Percentiles rank a stretch among this genome's conserved stretches.
Evolutionary conservation across 305 asterid genomes (phyloP).

Genomic region (Fraxinus ornus): DNA sequence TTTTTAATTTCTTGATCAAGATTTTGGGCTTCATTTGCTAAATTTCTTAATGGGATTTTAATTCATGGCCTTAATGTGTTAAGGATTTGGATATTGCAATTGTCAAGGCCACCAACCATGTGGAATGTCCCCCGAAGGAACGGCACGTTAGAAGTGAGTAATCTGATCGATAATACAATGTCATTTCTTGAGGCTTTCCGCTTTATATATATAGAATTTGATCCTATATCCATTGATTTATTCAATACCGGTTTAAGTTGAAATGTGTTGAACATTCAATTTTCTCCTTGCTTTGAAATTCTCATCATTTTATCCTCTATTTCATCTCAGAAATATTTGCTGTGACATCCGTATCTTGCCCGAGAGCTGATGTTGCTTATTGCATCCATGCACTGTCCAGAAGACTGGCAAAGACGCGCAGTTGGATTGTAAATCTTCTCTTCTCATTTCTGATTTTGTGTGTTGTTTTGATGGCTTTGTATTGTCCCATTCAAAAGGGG

Average conservation of each 20-base stretch:
- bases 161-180: neutral
- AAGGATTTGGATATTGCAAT: constrained; percentile 90
- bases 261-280: neutral
- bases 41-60: neutral
- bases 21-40: neutral
- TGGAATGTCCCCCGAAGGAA: constrained; percentile 81
- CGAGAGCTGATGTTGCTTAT: constrained; percentile 87
- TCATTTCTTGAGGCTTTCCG: neutral
- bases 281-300: neutral
- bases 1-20: neutral
- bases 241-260: neutral
- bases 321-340: constrained; percentile 52
- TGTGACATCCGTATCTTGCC: constrained; percentile 57
- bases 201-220: neutral
- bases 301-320: neutral
- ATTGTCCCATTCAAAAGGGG: neutral
- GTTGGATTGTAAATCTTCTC: constrained; percentile 63
- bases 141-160: constrained; percentile 81
- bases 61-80: constrained; percentile 9
- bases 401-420: constrained; percentile 72
- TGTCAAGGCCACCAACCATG: constrained; percentile 91
- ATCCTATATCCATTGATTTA: neutral
- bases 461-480: neutral
- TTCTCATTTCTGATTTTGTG: neutral
- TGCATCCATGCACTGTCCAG: constrained; percentile 84